Percentiles rank a stretch among this genome's conserved stretches.
Conservation (phyloP, 306 rosid species). For the Ceratonia siliqua region DNA sequence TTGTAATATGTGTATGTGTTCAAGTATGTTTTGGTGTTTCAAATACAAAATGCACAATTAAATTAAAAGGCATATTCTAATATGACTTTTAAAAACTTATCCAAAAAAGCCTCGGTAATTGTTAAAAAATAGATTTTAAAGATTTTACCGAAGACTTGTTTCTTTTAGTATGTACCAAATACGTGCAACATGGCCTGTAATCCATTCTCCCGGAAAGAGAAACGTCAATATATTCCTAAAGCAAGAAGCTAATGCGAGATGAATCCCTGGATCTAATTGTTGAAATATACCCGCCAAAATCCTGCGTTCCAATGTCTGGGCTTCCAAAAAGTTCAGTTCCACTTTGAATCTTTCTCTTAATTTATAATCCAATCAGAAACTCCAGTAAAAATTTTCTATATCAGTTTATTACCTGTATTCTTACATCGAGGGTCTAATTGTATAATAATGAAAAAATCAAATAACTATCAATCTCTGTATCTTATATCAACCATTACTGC, state of each 20-base stretch:
- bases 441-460: conserved; percentile 10
- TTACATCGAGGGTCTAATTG: conserved; percentile 21
- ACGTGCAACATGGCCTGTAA: too few species aligned
- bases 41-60: not conserved
- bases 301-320: not conserved
- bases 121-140: too few species aligned
- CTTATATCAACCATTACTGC: conserved; percentile 19
- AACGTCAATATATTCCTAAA: too few species aligned
- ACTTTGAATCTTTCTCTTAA: not conserved
- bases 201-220: too few species aligned
- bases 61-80: not conserved
- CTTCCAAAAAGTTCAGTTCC: conserved; percentile 15
- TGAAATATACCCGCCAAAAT: not conserved
- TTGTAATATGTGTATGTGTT: not conserved
- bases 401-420: conserved; percentile 26
- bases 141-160: too few species aligned
- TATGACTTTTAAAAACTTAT: too few species aligned
- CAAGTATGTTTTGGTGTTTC: not conserved
- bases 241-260: not conserved
- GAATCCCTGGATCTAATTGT: not conserved
- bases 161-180: too few species aligned
- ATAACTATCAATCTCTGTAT: conserved; percentile 3
- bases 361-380: not conserved
- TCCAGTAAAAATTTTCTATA: not conserved
- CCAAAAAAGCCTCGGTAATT: too few species aligned